These are phyloP conservation scores for Trichoderma atroviride DNA, from an alignment of 2,329 filamentous ascomycete genomes.

Conservation along the genomic window DNA sequence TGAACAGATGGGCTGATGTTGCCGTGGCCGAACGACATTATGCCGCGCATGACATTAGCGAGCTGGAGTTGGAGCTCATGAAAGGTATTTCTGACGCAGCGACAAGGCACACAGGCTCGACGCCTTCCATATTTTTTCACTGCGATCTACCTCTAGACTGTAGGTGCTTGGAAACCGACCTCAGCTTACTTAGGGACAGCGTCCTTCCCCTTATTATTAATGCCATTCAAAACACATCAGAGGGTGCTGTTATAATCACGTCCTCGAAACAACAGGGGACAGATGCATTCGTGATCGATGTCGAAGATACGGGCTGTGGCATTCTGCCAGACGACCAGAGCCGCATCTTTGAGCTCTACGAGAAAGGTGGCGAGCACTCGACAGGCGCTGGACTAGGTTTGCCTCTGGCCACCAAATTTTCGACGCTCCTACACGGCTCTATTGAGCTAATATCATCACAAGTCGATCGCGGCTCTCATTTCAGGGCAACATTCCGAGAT, in stretches of 20 bases:
- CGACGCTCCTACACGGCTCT: not conserved
- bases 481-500: not conserved
- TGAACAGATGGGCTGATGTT: not conserved
- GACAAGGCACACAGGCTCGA: not conserved
- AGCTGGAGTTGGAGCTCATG: not conserved
- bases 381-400: not conserved
- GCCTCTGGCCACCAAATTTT: not conserved
- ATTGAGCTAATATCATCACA: not conserved
- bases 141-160: not conserved
- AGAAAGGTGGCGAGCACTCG: not conserved
- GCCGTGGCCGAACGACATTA: not conserved
- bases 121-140: not conserved
- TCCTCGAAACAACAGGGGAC: not conserved
- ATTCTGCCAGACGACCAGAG: not conserved
- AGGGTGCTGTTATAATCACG: not conserved
- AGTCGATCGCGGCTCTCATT: not conserved
- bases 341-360: slow-evolving; percentile 12
- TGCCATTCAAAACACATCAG: not conserved
- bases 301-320: slow-evolving; percentile 1
- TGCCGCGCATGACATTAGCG: not conserved
- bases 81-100: not conserved
- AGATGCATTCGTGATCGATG: not conserved
- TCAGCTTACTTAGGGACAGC: not conserved
- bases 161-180: not conserved
- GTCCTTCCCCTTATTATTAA: not conserved